Conservation (phyloP, 169 alveolate genomes). For the Cryptosporidium ryanae region DNA sequence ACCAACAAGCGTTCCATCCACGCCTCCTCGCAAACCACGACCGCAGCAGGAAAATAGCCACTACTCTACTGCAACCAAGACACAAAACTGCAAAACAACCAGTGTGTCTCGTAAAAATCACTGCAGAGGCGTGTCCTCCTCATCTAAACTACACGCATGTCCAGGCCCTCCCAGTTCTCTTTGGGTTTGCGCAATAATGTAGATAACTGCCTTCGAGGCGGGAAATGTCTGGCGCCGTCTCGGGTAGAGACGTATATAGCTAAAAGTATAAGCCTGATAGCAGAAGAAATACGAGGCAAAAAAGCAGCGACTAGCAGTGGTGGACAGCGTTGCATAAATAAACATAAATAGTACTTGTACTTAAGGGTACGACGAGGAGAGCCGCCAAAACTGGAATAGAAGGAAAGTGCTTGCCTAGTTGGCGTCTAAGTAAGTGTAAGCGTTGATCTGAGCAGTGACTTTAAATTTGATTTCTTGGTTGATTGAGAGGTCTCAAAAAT, state of each 20-base stretch:
- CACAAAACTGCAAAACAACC: too few relatives aligned
- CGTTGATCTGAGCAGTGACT: background rate
- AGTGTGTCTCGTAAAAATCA: too few relatives aligned
- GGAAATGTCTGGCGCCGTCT: background rate
- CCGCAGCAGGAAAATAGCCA: too few relatives aligned
- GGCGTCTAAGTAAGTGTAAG: slow-evolving; percentile 32
- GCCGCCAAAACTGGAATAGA: background rate
- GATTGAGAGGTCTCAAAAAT: slow-evolving; percentile 79
- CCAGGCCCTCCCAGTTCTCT: too few relatives aligned
- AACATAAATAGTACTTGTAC: too few relatives aligned
- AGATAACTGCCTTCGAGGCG: background rate
- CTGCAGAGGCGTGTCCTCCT: too few relatives aligned
- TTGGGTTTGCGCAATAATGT: background rate
- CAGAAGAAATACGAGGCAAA: background rate
- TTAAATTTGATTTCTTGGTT: slow-evolving; percentile 14
- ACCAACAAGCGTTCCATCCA: too few relatives aligned
- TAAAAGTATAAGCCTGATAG: background rate
- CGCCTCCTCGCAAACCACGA: too few relatives aligned
- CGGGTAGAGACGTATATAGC: background rate
- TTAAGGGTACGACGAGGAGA: too few relatives aligned
- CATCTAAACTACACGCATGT: too few relatives aligned
- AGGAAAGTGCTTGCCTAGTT: background rate
- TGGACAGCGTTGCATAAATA: background rate
- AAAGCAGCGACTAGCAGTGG: background rate
- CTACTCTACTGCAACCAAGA: too few relatives aligned